Conservation (phyloP, 1,139 yeast genomes). For the Nematodospora anomalae region DNA sequence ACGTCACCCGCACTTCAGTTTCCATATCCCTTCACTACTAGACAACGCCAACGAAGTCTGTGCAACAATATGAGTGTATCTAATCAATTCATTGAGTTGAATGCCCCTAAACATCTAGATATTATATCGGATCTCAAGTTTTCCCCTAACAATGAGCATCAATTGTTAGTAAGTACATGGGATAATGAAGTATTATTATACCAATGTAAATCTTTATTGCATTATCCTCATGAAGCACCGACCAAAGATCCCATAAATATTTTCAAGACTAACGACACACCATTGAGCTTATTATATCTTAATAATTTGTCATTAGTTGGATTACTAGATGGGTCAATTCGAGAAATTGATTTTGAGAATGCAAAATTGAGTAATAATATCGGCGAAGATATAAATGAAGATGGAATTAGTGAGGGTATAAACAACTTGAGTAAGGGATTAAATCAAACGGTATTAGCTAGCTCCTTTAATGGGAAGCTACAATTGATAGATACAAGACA, state of each 20-base stretch:
- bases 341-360: constrained; percentile 46
- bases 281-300: constrained; percentile 14
- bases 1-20: too few relatives aligned
- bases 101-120: constrained; percentile 27
- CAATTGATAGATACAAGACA: constrained; percentile 36
- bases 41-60: too few relatives aligned
- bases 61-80: constrained; percentile 9
- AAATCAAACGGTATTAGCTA: constrained; percentile 31
- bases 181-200: constrained; percentile 40
- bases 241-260: constrained; percentile 10
- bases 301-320: constrained; percentile 30
- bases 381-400: constrained; percentile 11
- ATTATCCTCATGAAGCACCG: constrained; percentile 12
- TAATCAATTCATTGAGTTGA: constrained; percentile 16
- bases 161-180: constrained; percentile 44
- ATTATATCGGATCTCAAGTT: constrained; percentile 33
- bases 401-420: constrained; percentile 26
- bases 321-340: constrained; percentile 41
- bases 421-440: constrained; percentile 32
- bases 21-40: too few relatives aligned
- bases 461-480: constrained; percentile 56
- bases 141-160: constrained; percentile 25
- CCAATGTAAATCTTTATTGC: constrained; percentile 20
- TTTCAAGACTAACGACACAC: constrained; percentile 13
- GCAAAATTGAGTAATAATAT: constrained; percentile 21